A percentile compares a stretch with the other conserved stretches of the same genome.
phyloP scores from a whole-genome alignment of 2,329 filamentous ascomycete genomes.

The Tolypocladium tropicale region DNA sequence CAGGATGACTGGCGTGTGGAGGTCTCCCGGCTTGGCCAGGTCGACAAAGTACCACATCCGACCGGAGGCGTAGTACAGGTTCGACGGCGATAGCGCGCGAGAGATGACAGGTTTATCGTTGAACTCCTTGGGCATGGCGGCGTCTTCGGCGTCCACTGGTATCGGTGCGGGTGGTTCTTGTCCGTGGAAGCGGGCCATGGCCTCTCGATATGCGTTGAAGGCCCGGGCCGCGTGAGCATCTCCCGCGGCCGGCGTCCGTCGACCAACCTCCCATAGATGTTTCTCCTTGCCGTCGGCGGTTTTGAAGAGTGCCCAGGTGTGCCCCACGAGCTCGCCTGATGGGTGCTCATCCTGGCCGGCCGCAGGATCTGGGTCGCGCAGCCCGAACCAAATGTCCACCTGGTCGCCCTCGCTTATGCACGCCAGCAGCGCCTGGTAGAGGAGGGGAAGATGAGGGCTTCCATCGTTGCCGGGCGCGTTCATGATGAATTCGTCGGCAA shows the following conservation, averaged over 20 bases:
- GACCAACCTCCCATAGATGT: constrained; percentile 8
- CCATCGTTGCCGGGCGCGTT: constrained; percentile 1
- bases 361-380: constrained; percentile 3
- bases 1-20: constrained; percentile 1
- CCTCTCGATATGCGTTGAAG: constrained; percentile 8
- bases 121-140: constrained; percentile 1
- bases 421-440: constrained; percentile 5
- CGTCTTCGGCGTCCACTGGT: not conserved
- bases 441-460: not conserved
- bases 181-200: constrained; percentile 4
- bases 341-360: constrained; percentile 1
- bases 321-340: constrained; percentile 6
- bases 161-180: not conserved
- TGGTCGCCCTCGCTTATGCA: constrained; percentile 7
- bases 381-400: constrained; percentile 9
- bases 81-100: constrained; percentile 7
- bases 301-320: constrained; percentile 7
- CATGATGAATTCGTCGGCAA: constrained; percentile 7
- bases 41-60: constrained; percentile 12
- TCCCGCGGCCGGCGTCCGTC: constrained; percentile 4
- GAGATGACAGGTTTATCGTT: constrained; percentile 7
- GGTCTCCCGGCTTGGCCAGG: constrained; percentile 1
- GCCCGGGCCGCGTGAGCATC: constrained; percentile 6
- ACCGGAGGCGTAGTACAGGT: constrained; percentile 7
- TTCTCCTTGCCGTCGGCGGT: constrained; percentile 5